phyloP scores from a whole-genome alignment of 2,329 filamentous ascomycete species.

The Cytospora mali region DNA sequence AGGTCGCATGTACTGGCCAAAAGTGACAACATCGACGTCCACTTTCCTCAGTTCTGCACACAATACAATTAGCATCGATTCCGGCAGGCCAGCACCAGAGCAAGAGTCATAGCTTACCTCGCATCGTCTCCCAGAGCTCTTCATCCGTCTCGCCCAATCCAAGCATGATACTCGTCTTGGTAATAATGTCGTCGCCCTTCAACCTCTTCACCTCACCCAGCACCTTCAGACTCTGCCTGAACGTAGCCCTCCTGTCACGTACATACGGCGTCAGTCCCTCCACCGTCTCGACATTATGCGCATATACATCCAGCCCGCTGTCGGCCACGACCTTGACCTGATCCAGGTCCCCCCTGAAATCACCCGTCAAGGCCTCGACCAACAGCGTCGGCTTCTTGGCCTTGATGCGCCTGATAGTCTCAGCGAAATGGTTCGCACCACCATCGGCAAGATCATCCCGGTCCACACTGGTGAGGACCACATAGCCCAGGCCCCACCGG shows the following conservation, averaged over 20 bases:
- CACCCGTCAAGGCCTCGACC: conserved; percentile 84
- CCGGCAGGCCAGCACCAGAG: background rate
- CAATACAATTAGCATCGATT: background rate
- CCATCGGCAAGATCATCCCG: conserved; percentile 90
- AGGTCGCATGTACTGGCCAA: conserved; percentile 99
- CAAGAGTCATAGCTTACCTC: conserved; percentile 49
- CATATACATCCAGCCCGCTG: conserved; percentile 92
- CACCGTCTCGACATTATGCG: conserved; percentile 95
- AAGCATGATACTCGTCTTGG: conserved; percentile 98
- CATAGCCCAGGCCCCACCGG: conserved; percentile 93
- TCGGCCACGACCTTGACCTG: conserved; percentile 84
- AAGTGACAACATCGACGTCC: conserved; percentile 92
- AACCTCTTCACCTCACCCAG: conserved; percentile 80
- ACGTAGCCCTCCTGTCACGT: conserved; percentile 85
- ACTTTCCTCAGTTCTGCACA: conserved; percentile 71
- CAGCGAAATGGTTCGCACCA: conserved; percentile 85
- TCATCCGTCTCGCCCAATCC: conserved; percentile 90
- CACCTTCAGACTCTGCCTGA: conserved; percentile 81
- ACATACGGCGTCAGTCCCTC: conserved; percentile 89
- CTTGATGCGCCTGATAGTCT: conserved; percentile 95
- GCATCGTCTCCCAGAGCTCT: conserved; percentile 78
- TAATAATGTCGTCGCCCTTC: conserved; percentile 73
- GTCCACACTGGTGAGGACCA: conserved; percentile 92
- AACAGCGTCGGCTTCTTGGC: conserved; percentile 75
- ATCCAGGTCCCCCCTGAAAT: conserved; percentile 82